Conservation (phyloP, 208 protist genomes). For the Leishmania major region DNA sequence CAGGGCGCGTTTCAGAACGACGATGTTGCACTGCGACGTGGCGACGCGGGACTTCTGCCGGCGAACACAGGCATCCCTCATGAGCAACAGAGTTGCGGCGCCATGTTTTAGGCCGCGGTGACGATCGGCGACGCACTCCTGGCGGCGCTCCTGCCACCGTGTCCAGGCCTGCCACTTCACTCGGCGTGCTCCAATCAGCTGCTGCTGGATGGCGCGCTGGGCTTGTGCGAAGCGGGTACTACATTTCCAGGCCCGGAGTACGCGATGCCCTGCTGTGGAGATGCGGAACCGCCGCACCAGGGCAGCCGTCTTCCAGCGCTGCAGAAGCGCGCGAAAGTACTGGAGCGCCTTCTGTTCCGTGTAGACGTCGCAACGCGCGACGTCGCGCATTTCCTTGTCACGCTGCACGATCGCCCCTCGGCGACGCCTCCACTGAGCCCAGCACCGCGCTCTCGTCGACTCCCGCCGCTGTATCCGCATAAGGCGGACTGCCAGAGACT, state of each 20-base stretch:
- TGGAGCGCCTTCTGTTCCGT: conserved; percentile 26
- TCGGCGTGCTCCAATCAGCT: conserved; percentile 2
- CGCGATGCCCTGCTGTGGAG: conserved; percentile 18
- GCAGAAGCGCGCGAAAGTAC: conserved; percentile 19
- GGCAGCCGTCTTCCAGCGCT: conserved; percentile 21
- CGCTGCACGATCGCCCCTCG: neutral
- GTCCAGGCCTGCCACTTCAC: conserved; percentile 15
- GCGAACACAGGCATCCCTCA: neutral
- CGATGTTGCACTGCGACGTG: neutral
- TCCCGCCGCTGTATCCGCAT: conserved; percentile 7
- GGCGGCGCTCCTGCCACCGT: conserved; percentile 12
- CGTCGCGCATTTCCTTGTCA: conserved; percentile 19
- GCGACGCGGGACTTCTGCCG: neutral
- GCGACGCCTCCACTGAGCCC: conserved; percentile 34
- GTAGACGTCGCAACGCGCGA: conserved; percentile 31
- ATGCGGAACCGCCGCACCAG: conserved; percentile 18
- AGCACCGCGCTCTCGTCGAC: conserved; percentile 9
- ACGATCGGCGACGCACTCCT: conserved; percentile 10
- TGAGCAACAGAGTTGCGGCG: neutral
- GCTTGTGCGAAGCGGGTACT: neutral
- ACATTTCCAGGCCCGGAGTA: conserved; percentile 16
- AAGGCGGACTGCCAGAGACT: conserved; percentile 30
- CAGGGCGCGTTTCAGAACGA: neutral
- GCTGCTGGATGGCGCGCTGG: conserved; percentile 13
- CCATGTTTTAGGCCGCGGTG: neutral